Evolutionary conservation across 129 eudicot species (phyloP), one percentile per base, ranked within the genome.

Genomic region (Logfia minima): DNA sequence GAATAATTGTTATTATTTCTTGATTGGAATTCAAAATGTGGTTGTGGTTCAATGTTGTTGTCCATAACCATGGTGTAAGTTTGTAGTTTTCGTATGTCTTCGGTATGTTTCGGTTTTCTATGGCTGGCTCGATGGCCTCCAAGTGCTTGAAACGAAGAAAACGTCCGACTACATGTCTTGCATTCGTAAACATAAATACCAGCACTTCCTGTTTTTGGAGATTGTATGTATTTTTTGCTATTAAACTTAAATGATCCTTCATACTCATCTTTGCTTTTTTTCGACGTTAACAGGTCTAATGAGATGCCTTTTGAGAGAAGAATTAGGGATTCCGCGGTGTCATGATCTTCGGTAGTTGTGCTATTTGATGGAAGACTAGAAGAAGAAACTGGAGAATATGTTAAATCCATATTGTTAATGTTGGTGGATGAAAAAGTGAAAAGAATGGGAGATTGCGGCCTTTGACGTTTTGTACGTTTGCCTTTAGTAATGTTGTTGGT

Each of bases 61-160:
- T 82, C 83, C 13, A 70, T 60, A 48, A 55, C 70, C 37, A 77
- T 22, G 24, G 48, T 53, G 48, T 29, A 31, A 3, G 78, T 80
- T 59, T 70, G 63, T 60, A 75, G 75, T 69, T 70, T 72, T 53
- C 61, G 48, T 24, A 37, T 17, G 18, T 60, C 63, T 5, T 71
- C 66, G 51, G 78, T 70, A 56, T 64, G 72, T 66, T 81, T 92
- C 24, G 92, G 92, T 81, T 92, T 92, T 70, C 80, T 87, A 71
- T 92, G 97, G 85, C 97, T 89, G 62, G 97, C 92, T 9, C 96
- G 83, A 74, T 92, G 97, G 62, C 97, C 96, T 0, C 97, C 97
- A 5, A 92, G 91, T 3, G 97, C 97, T 67, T 92, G 97, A 70
- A 92, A 92, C 0, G 96, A 89, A 3, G 96, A 62, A 77, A 92